Conservation (phyloP, 2,329 filamentous ascomycete species). For the Colletotrichum musae region DNA sequence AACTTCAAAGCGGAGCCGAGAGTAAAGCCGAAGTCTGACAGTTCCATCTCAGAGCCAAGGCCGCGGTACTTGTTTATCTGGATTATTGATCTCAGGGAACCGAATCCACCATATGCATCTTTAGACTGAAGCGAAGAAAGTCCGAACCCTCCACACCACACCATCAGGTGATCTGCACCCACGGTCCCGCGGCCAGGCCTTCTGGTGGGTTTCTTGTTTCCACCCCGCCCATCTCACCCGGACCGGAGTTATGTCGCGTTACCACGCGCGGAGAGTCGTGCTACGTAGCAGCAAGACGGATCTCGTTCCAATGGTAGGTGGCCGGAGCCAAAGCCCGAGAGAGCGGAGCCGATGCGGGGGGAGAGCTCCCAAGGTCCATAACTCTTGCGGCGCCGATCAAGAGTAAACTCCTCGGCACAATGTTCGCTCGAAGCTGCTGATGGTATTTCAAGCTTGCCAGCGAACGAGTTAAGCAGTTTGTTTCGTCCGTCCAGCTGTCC, state of each 20-base stretch:
- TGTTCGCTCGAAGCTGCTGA: conserved; percentile 17
- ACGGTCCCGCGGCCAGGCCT: neutral
- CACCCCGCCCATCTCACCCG: neutral
- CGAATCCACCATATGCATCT: neutral
- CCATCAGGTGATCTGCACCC: conserved; percentile 21
- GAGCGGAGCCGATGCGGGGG: too few species aligned
- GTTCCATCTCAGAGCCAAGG: too few species aligned
- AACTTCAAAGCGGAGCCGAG: too few species aligned
- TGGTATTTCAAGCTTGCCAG: conserved; percentile 22
- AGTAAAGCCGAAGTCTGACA: too few species aligned
- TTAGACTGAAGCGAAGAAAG: conserved; percentile 14
- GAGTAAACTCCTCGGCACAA: conserved; percentile 5
- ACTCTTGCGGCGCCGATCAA: conserved; percentile 14
- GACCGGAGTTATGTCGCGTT: too few species aligned
- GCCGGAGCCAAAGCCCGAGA: neutral
- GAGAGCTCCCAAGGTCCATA: too few species aligned
- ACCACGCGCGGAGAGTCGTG: too few species aligned
- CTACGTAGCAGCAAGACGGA: neutral
- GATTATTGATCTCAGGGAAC: neutral
- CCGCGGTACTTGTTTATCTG: neutral
- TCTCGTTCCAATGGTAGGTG: conserved; percentile 15
- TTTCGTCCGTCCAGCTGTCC: neutral
- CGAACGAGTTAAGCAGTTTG: too few species aligned
- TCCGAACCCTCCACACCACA: conserved; percentile 6
- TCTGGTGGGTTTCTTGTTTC: neutral